Base-by-base conservation (phyloP, 2,329 filamentous ascomycete genomes). In the Penicillium sp. region DNA sequence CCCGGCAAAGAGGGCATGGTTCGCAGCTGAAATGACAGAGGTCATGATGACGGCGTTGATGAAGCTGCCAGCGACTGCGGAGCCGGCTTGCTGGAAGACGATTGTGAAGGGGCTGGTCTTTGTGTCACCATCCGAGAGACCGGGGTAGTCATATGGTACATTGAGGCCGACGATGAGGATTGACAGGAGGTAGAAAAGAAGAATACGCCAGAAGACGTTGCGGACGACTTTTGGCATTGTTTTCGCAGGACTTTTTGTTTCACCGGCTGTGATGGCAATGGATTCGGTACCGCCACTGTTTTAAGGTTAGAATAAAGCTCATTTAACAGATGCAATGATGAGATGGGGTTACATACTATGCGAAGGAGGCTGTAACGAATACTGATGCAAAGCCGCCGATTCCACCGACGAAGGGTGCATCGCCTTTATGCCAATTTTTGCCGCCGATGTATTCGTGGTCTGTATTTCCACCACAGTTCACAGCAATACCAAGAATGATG, bases 371-470 rank as follows among this genome's bases (percentile, higher is more conserved):
- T 0, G 82, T 84, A 13, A 85, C 82, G 61, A 85, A 85, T 43
- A 87, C 85, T 21, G 84, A 86, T 0, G 84, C 84, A 62, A 88
- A 87, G 1, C 85, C 85, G 39, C 84, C 84, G 19, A 87, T 85
- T 0, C 86, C 86, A 2, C 79, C 82, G 1, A 87, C 85, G 63
- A 88, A 88, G 0, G 86, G 86, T 2, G 85, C 85, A 34, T 81
- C 84, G 0, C 81, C 82, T 1, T 83, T 75, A 55, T 82, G 76
- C 81, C 84, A 88, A 65, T 85, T 79, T 58, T 80, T 76, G 5
- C 78, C 82, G 10, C 86, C 84, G 23, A 87, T 84, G 59, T 87
- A 87, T 46, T 75, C 72, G 51, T 81, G 77, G 0, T 74, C 66
- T 0, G 69, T 76, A 58, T 86, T 87, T 13, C 77, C 85, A 19